Evolutionary conservation across 176 grass and related monocot species (phyloP).

Genomic region (Saccharum spontaneum): DNA sequence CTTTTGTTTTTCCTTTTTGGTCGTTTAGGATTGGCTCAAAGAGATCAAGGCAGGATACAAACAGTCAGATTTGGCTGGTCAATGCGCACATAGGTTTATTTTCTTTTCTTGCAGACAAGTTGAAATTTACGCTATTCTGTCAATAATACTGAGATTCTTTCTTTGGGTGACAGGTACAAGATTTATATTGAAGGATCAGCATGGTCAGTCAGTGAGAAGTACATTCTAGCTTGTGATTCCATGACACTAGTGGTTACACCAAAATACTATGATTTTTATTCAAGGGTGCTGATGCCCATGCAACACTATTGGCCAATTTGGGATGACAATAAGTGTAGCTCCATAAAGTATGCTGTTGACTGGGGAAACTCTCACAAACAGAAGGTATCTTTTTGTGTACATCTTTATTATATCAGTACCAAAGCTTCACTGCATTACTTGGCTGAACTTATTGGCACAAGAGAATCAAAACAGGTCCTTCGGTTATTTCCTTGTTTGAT

Average conservation of each 20-base stretch:
- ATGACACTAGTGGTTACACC: conserved; percentile 76
- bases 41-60: conserved; percentile 82
- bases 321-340: conserved; percentile 66
- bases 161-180: conserved; percentile 62
- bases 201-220: conserved; percentile 97
- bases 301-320: conserved; percentile 92
- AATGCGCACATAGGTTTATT: conserved; percentile 84
- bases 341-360: conserved; percentile 83
- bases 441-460: not conserved
- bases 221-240: conserved; percentile 93
- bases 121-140: not conserved
- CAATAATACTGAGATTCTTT: not conserved
- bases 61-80: conserved; percentile 68
- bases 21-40: conserved; percentile 77
- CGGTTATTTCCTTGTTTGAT: not conserved
- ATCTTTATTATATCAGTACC: not conserved
- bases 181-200: conserved; percentile 93
- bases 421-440: not conserved
- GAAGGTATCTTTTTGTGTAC: conserved; percentile 46
- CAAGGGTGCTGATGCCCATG: conserved; percentile 67
- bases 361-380: conserved; percentile 91
- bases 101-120: conserved; percentile 16
- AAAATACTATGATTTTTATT: conserved; percentile 90
- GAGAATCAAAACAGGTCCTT: not conserved
- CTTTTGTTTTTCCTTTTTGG: not conserved